Base-by-base conservation (phyloP, 805 yeast species). In the Saturnispora sanitii region DNA sequence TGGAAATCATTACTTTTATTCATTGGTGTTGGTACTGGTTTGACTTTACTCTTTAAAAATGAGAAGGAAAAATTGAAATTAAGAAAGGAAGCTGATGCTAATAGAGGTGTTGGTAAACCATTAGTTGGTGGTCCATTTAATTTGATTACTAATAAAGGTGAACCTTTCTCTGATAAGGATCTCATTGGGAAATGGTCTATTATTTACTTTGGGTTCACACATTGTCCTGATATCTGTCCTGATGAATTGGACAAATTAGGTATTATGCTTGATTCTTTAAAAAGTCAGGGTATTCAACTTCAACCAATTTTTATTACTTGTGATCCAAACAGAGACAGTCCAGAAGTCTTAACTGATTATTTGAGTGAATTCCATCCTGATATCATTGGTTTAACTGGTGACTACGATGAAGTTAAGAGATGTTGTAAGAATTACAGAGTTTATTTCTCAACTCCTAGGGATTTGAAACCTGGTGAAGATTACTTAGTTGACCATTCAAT, bases 141-240 rank as follows among this genome's bases (percentile, higher is more conserved):
- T 42, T 65, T 92, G 46, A 62, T 72, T 7, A 95, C 90, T 57
- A 69, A 73, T 26, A 63, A 86, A 39, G 87, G 88, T 29, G 62
- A 80, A 21, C 61, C 58, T 16, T 92, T 92, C 60, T 86, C 96
- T 1, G 77, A 86, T 21, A 68, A 84, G 46, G 71, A 90, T 51
- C 65, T 92, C 54, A 62, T 73, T 46, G 92, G 88, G 26, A 80
- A 75, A 57, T 92, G 87, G 61, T 76, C 90, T 9, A 66, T 92
- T 35, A 61, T 90, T n/a, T 92, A 92, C 60, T 92, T 92, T 63
- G 98, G 98, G 0, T 92, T 92, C 66, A 83, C 96, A 4, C 88
- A 88, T 63, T 92, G 98, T 64, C 98, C 98, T 6, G 98, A 92
- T 62, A 88, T 92, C 40, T 92, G 98, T 62, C 98, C 98, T 9